Evolutionary conservation across 2,329 filamentous ascomycete genomes (phyloP).

Genomic region (Neonectria faginata): DNA sequence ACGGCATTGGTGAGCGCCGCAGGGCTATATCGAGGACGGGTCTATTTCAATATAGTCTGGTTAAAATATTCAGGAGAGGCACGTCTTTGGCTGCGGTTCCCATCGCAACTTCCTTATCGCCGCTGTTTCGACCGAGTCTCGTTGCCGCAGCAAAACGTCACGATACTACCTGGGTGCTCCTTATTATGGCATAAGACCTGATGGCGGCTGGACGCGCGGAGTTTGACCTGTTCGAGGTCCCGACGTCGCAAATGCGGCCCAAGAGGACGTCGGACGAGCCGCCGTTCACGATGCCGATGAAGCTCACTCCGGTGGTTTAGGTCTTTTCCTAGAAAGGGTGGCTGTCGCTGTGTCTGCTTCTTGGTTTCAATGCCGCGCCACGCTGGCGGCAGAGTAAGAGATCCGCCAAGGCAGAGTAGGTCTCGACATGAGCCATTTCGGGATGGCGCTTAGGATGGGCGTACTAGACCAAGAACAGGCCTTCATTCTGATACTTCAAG

Average conservation of each 20-base stretch:
- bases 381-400: neutral
- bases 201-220: neutral
- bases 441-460: neutral
- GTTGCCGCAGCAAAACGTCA: constrained; percentile 1
- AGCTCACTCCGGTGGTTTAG: neutral
- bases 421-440: neutral
- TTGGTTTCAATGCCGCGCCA: neutral
- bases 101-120: neutral
- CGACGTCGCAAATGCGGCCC: constrained; percentile 10
- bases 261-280: constrained; percentile 3
- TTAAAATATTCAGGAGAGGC: neutral
- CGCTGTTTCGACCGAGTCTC: neutral
- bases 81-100: neutral
- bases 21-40: constrained; percentile 7
- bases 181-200: neutral
- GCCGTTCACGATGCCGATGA: neutral
- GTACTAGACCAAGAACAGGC: neutral
- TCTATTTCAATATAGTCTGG: neutral
- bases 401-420: neutral
- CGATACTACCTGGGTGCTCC: neutral
- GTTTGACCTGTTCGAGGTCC: constrained; percentile 14
- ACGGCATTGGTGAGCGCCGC: constrained; percentile 23
- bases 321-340: neutral
- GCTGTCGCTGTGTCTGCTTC: neutral
- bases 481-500: neutral